A percentile compares a stretch with the other conserved stretches of the same genome.
These are phyloP conservation scores for Botrytis byssoidea DNA, from an alignment of 2,329 filamentous ascomycete genomes.

Conservation along the genomic window DNA sequence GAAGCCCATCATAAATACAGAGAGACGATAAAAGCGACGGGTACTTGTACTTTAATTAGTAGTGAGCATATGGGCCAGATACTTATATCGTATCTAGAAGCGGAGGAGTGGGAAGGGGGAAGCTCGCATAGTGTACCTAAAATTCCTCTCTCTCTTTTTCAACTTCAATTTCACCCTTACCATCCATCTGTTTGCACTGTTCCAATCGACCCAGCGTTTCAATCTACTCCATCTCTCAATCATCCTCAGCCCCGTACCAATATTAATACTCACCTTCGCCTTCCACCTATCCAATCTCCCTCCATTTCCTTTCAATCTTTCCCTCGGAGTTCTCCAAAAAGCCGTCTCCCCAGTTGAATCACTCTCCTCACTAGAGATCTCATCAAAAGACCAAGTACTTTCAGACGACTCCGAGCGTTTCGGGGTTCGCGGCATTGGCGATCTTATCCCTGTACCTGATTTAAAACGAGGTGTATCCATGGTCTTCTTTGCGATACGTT, in stretches of 20 bases:
- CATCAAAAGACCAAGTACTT: background rate
- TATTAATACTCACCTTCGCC: background rate
- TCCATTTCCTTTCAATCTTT: background rate
- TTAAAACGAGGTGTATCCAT: background rate
- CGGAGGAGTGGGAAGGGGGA: background rate
- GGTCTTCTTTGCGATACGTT: background rate
- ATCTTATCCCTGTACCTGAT: background rate
- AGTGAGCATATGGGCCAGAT: background rate
- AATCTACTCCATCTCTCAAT: background rate
- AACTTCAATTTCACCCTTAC: background rate
- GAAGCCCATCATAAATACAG: background rate
- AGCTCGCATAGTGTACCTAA: background rate
- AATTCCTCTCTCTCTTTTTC: background rate
- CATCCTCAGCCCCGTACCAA: background rate
- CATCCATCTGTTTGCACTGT: background rate
- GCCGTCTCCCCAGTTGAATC: background rate
- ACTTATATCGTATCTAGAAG: background rate
- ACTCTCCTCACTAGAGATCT: background rate
- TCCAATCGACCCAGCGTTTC: background rate
- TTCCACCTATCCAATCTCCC: background rate
- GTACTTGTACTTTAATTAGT: background rate
- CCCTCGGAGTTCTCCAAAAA: conserved; percentile 7
- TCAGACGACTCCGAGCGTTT: background rate
- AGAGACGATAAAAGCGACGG: background rate
- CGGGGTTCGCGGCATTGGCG: background rate